Conservation (phyloP, 2,329 filamentous ascomycete genomes). For the Nakataea oryzae region DNA sequence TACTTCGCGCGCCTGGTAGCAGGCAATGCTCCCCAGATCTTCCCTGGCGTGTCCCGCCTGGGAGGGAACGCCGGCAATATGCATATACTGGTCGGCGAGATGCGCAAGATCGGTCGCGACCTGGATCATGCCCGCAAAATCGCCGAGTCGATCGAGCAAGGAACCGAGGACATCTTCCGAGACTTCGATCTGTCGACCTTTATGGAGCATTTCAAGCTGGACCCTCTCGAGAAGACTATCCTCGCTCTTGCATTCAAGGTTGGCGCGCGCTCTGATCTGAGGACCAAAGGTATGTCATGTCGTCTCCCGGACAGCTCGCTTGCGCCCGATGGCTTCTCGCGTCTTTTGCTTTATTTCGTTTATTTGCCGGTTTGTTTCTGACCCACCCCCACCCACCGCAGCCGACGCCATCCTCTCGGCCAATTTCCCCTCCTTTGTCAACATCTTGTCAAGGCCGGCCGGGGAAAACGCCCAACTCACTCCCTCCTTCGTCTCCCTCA, state of each 20-base stretch:
- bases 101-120: slow-evolving; percentile 76
- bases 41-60: slow-evolving; percentile 65
- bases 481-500: slow-evolving; percentile 61
- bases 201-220: slow-evolving; percentile 90
- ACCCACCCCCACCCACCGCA: slow-evolving; percentile 22
- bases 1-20: slow-evolving; percentile 90
- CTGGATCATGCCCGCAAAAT: slow-evolving; percentile 79
- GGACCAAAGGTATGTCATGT: slow-evolving; percentile 67
- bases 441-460: slow-evolving; percentile 59
- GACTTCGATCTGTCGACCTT: slow-evolving; percentile 96
- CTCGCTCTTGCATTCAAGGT: slow-evolving; percentile 83
- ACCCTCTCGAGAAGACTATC: slow-evolving; percentile 77
- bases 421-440: slow-evolving; percentile 67
- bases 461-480: slow-evolving; percentile 56
- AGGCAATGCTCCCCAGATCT: slow-evolving; percentile 85
- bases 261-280: slow-evolving; percentile 69
- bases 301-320: background rate
- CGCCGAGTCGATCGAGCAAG: slow-evolving; percentile 83
- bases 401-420: slow-evolving; percentile 84
- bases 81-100: slow-evolving; percentile 69
- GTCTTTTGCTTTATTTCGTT: background rate
- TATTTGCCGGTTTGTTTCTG: background rate
- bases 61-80: slow-evolving; percentile 73
- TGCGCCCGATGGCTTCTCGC: slow-evolving; percentile 6
- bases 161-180: slow-evolving; percentile 84